These are phyloP conservation scores for Rauvolfia tetraphylla DNA, from an alignment of 257 asterid genomes.

Conservation along the genomic window DNA sequence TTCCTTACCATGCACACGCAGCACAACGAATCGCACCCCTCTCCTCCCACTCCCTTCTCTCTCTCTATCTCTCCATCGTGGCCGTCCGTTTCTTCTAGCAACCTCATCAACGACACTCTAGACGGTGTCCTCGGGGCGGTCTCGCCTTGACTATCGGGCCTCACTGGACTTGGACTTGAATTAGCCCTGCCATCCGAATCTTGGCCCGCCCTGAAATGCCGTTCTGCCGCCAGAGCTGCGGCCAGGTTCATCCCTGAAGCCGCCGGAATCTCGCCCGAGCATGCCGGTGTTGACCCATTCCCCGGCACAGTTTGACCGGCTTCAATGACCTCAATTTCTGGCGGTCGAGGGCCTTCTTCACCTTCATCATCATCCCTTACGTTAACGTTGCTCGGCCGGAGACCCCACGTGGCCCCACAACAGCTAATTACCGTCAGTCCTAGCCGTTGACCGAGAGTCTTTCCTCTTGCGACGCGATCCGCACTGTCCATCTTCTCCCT, in stretches of 20 bases:
- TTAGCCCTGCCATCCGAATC: constrained; percentile 25
- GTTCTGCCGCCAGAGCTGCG: constrained; percentile 79
- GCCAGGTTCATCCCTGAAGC: constrained; percentile 69
- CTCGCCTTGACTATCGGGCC: constrained; percentile 1
- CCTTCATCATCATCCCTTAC: constrained; percentile 35
- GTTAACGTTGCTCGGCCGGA: constrained; percentile 40
- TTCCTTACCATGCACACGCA: constrained; percentile 97
- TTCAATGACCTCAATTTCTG: constrained; percentile 12
- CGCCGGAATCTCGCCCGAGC: constrained; percentile 33
- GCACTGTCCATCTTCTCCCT: constrained; percentile 57
- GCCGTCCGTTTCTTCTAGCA: constrained; percentile 75
- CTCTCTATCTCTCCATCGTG: constrained; percentile 34
- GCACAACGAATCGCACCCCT: constrained; percentile 59
- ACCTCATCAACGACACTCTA: constrained; percentile 77
- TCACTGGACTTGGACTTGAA: constrained; percentile 23
- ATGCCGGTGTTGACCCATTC: constrained; percentile 30
- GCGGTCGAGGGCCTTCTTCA: constrained; percentile 21
- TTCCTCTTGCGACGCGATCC: constrained; percentile 45
- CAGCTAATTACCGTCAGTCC: constrained; percentile 59
- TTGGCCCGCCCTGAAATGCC: constrained; percentile 58
- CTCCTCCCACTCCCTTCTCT: constrained; percentile 13
- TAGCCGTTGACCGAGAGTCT: constrained; percentile 60
- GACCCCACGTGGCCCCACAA: constrained; percentile 62
- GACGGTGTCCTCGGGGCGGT: constrained; percentile 38
- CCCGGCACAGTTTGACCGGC: constrained; percentile 18